These are phyloP conservation scores for Myxozyma sirexii DNA, from an alignment of 805 yeast species.

Conservation along the genomic window DNA sequence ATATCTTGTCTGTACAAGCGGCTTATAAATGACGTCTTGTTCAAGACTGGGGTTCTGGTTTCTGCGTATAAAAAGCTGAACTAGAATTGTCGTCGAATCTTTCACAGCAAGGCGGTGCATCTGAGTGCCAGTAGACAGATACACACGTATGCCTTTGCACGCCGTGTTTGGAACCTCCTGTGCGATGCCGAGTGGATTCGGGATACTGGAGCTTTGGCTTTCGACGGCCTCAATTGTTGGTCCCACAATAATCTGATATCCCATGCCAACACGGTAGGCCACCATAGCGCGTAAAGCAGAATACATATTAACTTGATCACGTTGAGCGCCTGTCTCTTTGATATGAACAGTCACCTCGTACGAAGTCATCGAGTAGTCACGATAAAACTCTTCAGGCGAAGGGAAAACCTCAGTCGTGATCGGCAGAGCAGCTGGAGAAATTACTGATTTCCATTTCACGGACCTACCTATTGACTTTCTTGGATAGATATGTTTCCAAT, in stretches of 20 bases:
- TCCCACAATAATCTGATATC: slow-evolving; percentile 89
- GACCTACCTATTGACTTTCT: slow-evolving; percentile 54
- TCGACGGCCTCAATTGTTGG: slow-evolving; percentile 68
- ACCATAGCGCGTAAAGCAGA: slow-evolving; percentile 85
- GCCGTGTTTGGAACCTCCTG: slow-evolving; percentile 57
- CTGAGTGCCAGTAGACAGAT: slow-evolving; percentile 76
- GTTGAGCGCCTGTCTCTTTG: slow-evolving; percentile 1
- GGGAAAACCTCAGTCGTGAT: slow-evolving; percentile 80
- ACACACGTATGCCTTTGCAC: slow-evolving; percentile 64
- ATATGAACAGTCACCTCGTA: slow-evolving; percentile 71
- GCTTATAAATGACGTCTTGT: slow-evolving; percentile 45
- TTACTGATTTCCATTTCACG: slow-evolving; percentile 90
- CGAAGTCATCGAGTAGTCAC: slow-evolving; percentile 76
- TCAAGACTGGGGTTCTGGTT: slow-evolving; percentile 29
- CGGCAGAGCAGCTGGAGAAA: slow-evolving; percentile 93
- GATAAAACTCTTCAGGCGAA: slow-evolving; percentile 62
- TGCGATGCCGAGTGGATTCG: slow-evolving; percentile 50
- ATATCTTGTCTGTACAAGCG: slow-evolving; percentile 75
- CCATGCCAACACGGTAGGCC: slow-evolving; percentile 74
- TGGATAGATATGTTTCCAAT: slow-evolving; percentile 93
- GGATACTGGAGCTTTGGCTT: slow-evolving; percentile 49
- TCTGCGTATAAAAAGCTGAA: slow-evolving; percentile 61
- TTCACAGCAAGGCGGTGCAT: slow-evolving; percentile 83
- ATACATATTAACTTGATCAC: slow-evolving; percentile 46
- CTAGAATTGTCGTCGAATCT: slow-evolving; percentile 66